These are phyloP conservation scores for Adansonia gregorii DNA, from an alignment of 441 rosid genomes.

Conservation along the genomic window DNA sequence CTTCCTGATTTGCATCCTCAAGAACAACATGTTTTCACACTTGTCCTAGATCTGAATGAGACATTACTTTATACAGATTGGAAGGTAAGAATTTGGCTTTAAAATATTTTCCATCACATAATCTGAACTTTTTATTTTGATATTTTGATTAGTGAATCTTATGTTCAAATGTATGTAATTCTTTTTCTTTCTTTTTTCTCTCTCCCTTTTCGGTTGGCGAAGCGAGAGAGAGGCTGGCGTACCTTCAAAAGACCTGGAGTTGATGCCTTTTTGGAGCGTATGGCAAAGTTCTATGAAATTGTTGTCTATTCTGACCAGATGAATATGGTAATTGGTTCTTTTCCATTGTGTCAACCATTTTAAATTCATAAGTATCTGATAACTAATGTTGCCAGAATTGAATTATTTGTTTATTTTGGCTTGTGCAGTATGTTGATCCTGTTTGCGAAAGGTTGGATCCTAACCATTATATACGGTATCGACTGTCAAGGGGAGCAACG, in stretches of 20 bases:
- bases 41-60: conserved; percentile 93
- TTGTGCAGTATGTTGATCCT: conserved; percentile 75
- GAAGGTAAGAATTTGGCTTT: conserved; percentile 55
- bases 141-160: neutral
- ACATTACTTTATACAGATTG: conserved; percentile 92
- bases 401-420: conserved; percentile 15
- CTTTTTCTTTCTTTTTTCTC: neutral
- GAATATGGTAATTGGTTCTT: conserved; percentile 61
- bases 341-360: neutral
- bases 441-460: conserved; percentile 85
- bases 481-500: conserved; percentile 79
- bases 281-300: conserved; percentile 77
- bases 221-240: conserved; percentile 99
- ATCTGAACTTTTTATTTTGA: neutral
- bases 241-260: conserved; percentile 98
- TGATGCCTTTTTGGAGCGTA: conserved; percentile 90
- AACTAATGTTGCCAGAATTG: conserved; percentile 12
- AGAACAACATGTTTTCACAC: conserved; percentile 85
- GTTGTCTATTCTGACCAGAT: conserved; percentile 83
- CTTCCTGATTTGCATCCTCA: conserved; percentile 91
- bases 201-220: conserved; percentile 16
- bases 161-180: neutral
- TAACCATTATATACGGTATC: conserved; percentile 63
- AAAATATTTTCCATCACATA: neutral
- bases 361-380: neutral